Percentiles rank a stretch among this genome's conserved stretches.
Conservation (phyloP, 768 basidiomycete species). For the Termitomyces sp. region DNA sequence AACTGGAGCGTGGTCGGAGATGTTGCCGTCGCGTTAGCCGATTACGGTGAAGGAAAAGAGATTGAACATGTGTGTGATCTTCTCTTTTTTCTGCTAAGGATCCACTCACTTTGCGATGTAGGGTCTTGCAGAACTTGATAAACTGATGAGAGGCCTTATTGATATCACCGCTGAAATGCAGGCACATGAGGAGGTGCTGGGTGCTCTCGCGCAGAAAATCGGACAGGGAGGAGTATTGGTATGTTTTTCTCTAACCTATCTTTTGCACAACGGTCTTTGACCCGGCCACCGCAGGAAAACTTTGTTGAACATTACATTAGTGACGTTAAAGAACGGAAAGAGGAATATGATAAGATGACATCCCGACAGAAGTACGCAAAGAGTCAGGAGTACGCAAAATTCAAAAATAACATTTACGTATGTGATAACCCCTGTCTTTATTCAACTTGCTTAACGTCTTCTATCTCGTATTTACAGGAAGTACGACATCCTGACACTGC, state of each 20-base stretch:
- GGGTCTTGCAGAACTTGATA: slow-evolving; percentile 62
- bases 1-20: slow-evolving; percentile 47
- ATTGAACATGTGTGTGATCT: slow-evolving; percentile 44
- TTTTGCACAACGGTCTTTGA: slow-evolving; percentile 1
- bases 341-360: slow-evolving; percentile 58
- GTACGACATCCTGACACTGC: slow-evolving; percentile 58
- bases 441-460: not conserved
- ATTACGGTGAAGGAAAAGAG: slow-evolving; percentile 54
- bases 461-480: slow-evolving; percentile 45
- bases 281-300: slow-evolving; percentile 41
- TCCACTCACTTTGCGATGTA: slow-evolving; percentile 22
- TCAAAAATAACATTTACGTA: slow-evolving; percentile 70
- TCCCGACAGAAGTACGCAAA: slow-evolving; percentile 79
- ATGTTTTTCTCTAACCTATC: slow-evolving; percentile 24
- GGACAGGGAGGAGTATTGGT: slow-evolving; percentile 60
- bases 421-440: not conserved
- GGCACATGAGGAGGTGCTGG: slow-evolving; percentile 52
- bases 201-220: slow-evolving; percentile 55
- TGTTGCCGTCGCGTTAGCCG: slow-evolving; percentile 59
- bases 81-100: slow-evolving; percentile 5
- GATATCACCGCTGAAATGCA: slow-evolving; percentile 65
- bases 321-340: slow-evolving; percentile 39
- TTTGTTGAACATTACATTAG: slow-evolving; percentile 49
- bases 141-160: slow-evolving; percentile 64
- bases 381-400: slow-evolving; percentile 53